Conservation (phyloP, 2,329 filamentous ascomycete species). For the Venturia nashicola region DNA sequence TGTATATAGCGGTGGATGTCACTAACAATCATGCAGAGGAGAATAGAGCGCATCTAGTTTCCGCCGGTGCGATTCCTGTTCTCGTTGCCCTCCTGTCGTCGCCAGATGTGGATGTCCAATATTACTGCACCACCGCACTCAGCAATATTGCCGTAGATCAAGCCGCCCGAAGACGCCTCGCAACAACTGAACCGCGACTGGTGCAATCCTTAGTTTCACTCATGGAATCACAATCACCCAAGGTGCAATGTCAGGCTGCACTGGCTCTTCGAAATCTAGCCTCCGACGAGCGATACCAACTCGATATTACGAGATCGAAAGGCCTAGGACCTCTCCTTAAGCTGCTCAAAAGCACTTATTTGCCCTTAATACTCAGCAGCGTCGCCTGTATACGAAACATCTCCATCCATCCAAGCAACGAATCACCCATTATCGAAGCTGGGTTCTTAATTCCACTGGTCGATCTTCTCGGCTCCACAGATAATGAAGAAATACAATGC, state of each 20-base stretch:
- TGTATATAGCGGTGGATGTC: slow-evolving; percentile 4
- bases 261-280: slow-evolving; percentile 88
- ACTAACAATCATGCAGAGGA: slow-evolving; percentile 52
- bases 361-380: slow-evolving; percentile 89
- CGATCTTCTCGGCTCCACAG: slow-evolving; percentile 83
- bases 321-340: slow-evolving; percentile 77
- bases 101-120: slow-evolving; percentile 91
- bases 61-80: slow-evolving; percentile 94
- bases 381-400: slow-evolving; percentile 98
- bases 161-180: slow-evolving; percentile 79
- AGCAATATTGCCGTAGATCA: slow-evolving; percentile 97
- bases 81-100: slow-evolving; percentile 91
- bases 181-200: slow-evolving; percentile 78
- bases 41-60: slow-evolving; percentile 93
- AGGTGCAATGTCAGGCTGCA: slow-evolving; percentile 95
- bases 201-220: slow-evolving; percentile 90
- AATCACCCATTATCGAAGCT: slow-evolving; percentile 96
- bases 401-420: slow-evolving; percentile 93
- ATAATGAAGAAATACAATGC: slow-evolving; percentile 98
- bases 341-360: slow-evolving; percentile 86
- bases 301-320: slow-evolving; percentile 86
- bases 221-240: slow-evolving; percentile 95
- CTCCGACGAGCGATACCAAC: slow-evolving; percentile 96
- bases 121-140: slow-evolving; percentile 96
- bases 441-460: slow-evolving; percentile 91